Evolutionary conservation across 805 yeast genomes (phyloP), one percentile per base, ranked within the genome.

Genomic region (Priceomyces carsonii): DNA sequence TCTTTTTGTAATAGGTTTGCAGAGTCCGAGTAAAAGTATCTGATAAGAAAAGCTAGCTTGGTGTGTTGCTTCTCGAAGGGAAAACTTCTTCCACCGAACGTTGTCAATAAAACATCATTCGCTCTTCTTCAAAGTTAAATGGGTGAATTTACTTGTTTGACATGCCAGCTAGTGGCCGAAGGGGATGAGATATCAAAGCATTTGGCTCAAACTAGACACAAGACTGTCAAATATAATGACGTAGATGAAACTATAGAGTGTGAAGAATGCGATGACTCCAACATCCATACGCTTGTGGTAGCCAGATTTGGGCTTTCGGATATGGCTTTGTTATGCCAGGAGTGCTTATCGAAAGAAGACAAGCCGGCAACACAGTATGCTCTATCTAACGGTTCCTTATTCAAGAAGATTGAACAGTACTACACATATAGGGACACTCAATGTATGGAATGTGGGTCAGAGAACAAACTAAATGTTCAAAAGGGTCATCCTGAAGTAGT

Each of bases 301-400:
- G 59, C 73, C 6, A 53, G 83, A 24, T 74, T 66, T 49, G 83
- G 80, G 1, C 75, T 80, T 18, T 66, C 73, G 12, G 82, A 77
- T 45, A 71, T 79, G 69, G 53, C 69, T 0, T 52, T 77, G 39
- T 51, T 75, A 14, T 79, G 85, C 48, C 60, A 58, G 20, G 30
- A 40, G 4, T 79, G 85, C 50, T 54, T 67, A 14, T 47, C 44
- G 21, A 73, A 71, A 40, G 69, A 63, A 18, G 76, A 69, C 9
- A 66, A 61, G 30, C 72, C 80, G 0, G 61, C 73, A 2, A 71
- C 78, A 1, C 71, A 69, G 32, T 77, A 79, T 43, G 58, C 78
- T 2, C 47, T 77, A 3, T 59, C 71, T 2, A 79, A 79, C 45
- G 85, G 85, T 3, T 69, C 82, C 0, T 54, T 79, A n/a, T 63